Conservation (phyloP, 1,284 basidiomycete genomes). For the Violaceomyces palustris region DNA sequence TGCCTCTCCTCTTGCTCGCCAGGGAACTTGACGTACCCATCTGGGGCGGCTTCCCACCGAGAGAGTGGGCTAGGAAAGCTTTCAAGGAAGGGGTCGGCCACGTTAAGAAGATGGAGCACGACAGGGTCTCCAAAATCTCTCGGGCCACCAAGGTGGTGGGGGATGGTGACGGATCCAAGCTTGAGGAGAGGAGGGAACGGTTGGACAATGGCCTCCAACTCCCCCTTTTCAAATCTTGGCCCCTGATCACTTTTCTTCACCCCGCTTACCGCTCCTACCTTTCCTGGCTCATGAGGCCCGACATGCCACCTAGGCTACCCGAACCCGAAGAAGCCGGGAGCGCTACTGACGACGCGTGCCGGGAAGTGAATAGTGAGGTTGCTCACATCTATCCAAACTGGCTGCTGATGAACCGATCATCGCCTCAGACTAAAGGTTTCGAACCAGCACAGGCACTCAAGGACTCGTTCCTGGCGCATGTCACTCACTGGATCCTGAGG, state of each 20-base stretch:
- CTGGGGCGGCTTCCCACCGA: constrained; percentile 40
- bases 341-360: too few relatives aligned
- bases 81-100: constrained; percentile 21
- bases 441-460: constrained; percentile 37
- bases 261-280: constrained; percentile 37
- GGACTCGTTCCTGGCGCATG: constrained; percentile 37
- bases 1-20: constrained; percentile 36
- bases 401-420: constrained; percentile 18
- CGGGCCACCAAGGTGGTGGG: too few relatives aligned
- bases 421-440: constrained; percentile 30
- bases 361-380: too few relatives aligned
- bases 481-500: constrained; percentile 20
- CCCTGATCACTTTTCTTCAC: constrained; percentile 15
- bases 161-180: too few relatives aligned
- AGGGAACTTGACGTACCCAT: constrained; percentile 29
- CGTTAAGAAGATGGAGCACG: constrained; percentile 12
- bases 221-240: constrained; percentile 23
- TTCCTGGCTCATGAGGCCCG: constrained; percentile 28
- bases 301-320: constrained; percentile 26
- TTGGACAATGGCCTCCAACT: not conserved
- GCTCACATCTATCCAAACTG: constrained; percentile 19
- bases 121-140: constrained; percentile 1
- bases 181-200: too few relatives aligned
- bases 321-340: too few relatives aligned
- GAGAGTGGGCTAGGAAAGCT: constrained; percentile 30